These are phyloP conservation scores for Spathaspora sp. DNA, from an alignment of 805 yeast species.

Conservation along the genomic window DNA sequence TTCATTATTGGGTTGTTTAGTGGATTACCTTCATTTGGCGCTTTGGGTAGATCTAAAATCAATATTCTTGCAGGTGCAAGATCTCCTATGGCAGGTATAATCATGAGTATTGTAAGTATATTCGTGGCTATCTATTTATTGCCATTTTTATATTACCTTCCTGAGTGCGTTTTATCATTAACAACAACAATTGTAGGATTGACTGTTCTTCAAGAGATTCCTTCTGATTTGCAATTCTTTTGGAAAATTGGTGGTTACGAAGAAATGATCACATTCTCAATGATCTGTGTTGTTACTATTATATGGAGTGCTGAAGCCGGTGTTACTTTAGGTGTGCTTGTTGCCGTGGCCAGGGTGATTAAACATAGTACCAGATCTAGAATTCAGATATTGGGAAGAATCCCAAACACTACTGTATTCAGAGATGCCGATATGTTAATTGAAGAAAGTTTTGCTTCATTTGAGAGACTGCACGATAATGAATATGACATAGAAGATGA, in stretches of 20 bases:
- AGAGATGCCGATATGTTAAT: constrained; percentile 67
- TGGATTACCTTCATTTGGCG: constrained; percentile 34
- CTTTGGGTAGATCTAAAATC: constrained; percentile 33
- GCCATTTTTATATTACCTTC: constrained; percentile 22
- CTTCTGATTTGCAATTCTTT: constrained; percentile 29
- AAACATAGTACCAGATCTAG: constrained; percentile 78
- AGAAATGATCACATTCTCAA: constrained; percentile 21
- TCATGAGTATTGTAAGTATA: constrained; percentile 26
- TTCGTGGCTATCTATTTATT: constrained; percentile 22
- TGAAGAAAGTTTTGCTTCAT: constrained; percentile 27
- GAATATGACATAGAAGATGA: neutral
- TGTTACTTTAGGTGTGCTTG: constrained; percentile 28
- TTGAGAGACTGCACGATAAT: constrained; percentile 16
- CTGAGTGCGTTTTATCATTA: constrained; percentile 31
- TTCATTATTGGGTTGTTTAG: constrained; percentile 24
- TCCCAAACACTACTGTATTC: constrained; percentile 42
- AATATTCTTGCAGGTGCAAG: constrained; percentile 44
- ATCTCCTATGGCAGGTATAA: constrained; percentile 36
- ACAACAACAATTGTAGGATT: constrained; percentile 44
- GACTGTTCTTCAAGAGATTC: constrained; percentile 42
- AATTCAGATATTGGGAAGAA: constrained; percentile 75
- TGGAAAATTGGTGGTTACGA: constrained; percentile 27
- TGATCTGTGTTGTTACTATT: constrained; percentile 23
- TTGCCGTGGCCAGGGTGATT: constrained; percentile 40
- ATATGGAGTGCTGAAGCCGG: constrained; percentile 40